Conservation (phyloP, 345 rosid species). For the Bruguiera sexangula region DNA sequence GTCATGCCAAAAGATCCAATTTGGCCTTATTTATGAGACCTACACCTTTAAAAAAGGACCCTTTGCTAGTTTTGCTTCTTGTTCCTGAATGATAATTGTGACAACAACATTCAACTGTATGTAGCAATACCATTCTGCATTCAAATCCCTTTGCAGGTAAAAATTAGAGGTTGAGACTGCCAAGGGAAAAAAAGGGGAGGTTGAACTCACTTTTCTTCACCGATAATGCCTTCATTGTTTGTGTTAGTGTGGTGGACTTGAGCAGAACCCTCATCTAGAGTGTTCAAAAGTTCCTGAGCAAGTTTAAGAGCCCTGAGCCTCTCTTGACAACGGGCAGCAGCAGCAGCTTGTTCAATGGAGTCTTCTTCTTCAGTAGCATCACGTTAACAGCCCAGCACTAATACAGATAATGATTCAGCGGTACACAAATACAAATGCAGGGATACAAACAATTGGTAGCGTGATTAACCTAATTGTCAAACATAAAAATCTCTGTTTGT, state of each 20-base stretch:
- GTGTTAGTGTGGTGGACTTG: conserved; percentile 32
- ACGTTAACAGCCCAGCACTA: not conserved
- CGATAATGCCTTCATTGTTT: not conserved
- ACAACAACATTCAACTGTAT: too few relatives aligned
- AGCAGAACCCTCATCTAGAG: conserved; percentile 42
- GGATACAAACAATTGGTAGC: not conserved
- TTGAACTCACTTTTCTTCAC: conserved; percentile 26
- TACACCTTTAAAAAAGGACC: not conserved
- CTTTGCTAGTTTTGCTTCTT: not conserved
- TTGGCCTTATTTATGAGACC: too few relatives aligned
- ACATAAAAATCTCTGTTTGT: too few relatives aligned
- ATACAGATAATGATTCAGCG: not conserved
- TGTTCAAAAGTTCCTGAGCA: conserved; percentile 59
- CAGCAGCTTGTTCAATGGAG: conserved; percentile 64
- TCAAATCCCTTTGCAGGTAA: too few relatives aligned
- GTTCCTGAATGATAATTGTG: too few relatives aligned
- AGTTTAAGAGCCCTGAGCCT: conserved; percentile 68
- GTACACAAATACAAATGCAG: too few relatives aligned
- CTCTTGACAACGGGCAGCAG: conserved; percentile 53
- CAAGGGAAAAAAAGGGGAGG: not conserved
- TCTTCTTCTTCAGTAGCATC: conserved; percentile 59
- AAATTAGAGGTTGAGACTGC: conserved; percentile 21
- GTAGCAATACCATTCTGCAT: too few relatives aligned
- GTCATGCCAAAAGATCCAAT: too few relatives aligned
- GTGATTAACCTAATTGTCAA: too few relatives aligned